Conservation (phyloP, 1,284 basidiomycete genomes). For the Ganoderma lingzhi region DNA sequence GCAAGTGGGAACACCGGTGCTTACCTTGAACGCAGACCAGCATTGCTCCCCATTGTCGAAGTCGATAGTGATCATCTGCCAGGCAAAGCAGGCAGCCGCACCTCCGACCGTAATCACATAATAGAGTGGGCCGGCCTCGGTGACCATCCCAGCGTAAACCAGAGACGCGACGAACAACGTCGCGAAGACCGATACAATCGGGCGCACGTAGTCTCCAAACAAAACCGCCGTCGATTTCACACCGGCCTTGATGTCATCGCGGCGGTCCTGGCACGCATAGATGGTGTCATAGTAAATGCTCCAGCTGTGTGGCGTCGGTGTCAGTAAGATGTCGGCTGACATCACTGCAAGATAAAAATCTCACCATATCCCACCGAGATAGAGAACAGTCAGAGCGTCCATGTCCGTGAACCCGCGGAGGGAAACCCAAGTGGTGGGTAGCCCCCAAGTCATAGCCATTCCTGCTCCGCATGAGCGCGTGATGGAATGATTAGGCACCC, state of each 20-base stretch:
- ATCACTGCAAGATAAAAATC: neutral
- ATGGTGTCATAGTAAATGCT: conserved; percentile 14
- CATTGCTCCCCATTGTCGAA: conserved; percentile 17
- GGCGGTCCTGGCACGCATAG: conserved; percentile 13
- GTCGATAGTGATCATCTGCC: conserved; percentile 20
- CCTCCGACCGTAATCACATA: conserved; percentile 19
- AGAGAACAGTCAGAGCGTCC: conserved; percentile 3
- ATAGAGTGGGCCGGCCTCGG: conserved; percentile 4
- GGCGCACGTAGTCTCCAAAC: conserved; percentile 8
- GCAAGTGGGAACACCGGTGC: neutral
- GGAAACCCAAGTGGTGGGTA: conserved; percentile 5
- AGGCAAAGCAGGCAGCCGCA: conserved; percentile 9
- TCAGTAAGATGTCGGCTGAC: neutral
- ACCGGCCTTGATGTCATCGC: conserved; percentile 10
- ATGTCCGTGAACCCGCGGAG: neutral
- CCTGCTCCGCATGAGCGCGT: neutral
- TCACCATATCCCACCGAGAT: conserved; percentile 8
- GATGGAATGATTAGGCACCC: neutral
- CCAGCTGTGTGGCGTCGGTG: conserved; percentile 1
- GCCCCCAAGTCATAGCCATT: conserved; percentile 8
- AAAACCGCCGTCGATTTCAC: conserved; percentile 13
- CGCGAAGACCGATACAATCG: conserved; percentile 4
- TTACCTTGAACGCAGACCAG: conserved; percentile 14
- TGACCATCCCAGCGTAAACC: conserved; percentile 13
- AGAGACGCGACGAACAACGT: conserved; percentile 2